Evolutionary conservation across 345 rosid genomes (phyloP).

Genomic region (Camelina laxa): DNA sequence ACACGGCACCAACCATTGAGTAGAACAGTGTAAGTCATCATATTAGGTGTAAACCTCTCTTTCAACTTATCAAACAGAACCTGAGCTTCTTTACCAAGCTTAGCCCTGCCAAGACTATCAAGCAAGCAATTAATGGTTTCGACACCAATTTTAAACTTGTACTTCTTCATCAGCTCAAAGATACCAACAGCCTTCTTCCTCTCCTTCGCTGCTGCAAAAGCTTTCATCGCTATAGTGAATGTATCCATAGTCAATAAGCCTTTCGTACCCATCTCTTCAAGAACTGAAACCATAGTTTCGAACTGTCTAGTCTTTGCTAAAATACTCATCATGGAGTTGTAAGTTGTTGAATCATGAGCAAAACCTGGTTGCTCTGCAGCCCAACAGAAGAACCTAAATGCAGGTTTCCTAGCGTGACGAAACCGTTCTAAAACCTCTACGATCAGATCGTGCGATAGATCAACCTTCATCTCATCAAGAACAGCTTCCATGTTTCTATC

Average conservation of each 20-base stretch:
- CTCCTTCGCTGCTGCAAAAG: conserved; percentile 90
- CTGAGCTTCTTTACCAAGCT: conserved; percentile 88
- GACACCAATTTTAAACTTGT: conserved; percentile 65
- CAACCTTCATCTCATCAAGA: conserved; percentile 68
- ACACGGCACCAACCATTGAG: conserved; percentile 82
- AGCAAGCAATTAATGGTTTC: conserved; percentile 77
- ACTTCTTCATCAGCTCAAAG: conserved; percentile 90
- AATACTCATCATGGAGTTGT: conserved; percentile 71
- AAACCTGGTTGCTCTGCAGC: conserved; percentile 66
- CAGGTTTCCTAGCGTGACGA: conserved; percentile 82
- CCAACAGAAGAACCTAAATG: conserved; percentile 87
- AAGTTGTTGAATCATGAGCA: conserved; percentile 75
- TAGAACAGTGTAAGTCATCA: conserved; percentile 76
- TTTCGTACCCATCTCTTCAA: conserved; percentile 84
- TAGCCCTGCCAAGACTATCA: conserved; percentile 77
- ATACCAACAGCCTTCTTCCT: conserved; percentile 87
- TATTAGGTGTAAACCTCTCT: conserved; percentile 72
- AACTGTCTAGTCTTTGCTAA: conserved; percentile 83
- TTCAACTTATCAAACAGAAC: conserved; percentile 67
- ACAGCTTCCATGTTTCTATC: conserved; percentile 96
- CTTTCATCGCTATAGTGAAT: conserved; percentile 70
- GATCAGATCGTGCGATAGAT: conserved; percentile 62
- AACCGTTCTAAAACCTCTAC: conserved; percentile 67
- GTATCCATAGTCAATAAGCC: conserved; percentile 71
- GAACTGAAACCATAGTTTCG: conserved; percentile 83